Conservation (phyloP, 768 basidiomycete species). For the Termitomyces sp. region DNA sequence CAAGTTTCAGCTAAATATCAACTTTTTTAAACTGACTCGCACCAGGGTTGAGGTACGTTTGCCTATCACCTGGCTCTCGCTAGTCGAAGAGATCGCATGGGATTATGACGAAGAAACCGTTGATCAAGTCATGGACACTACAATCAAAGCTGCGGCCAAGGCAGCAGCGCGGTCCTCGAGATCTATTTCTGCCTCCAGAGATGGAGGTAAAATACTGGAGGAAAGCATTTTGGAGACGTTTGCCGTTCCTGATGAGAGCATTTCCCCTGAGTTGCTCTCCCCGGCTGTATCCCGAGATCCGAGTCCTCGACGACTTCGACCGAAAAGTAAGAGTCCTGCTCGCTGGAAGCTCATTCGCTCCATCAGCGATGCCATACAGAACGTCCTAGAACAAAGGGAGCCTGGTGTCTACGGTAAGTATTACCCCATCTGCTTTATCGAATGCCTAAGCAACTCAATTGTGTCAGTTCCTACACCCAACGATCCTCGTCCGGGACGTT, state of each 20-base stretch:
- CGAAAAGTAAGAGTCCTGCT: slow-evolving; percentile 77
- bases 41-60: slow-evolving; percentile 70
- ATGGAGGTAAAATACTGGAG: slow-evolving; percentile 50
- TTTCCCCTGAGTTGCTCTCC: slow-evolving; percentile 72
- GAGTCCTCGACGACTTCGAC: slow-evolving; percentile 70
- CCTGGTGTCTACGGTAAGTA: slow-evolving; percentile 68
- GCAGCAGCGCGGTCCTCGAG: slow-evolving; percentile 52
- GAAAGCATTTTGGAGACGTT: slow-evolving; percentile 58
- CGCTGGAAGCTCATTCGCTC: slow-evolving; percentile 80
- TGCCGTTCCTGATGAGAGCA: slow-evolving; percentile 61
- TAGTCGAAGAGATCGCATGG: slow-evolving; percentile 77
- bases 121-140: slow-evolving; percentile 59
- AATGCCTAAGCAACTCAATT: background rate
- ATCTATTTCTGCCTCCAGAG: slow-evolving; percentile 25
- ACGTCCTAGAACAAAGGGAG: slow-evolving; percentile 57
- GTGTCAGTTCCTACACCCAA: slow-evolving; percentile 59
- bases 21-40: background rate
- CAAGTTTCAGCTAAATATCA: background rate
- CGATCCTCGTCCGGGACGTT: slow-evolving; percentile 74
- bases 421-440: background rate
- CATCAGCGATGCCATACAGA: slow-evolving; percentile 75
- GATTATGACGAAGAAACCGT: slow-evolving; percentile 67
- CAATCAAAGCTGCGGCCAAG: slow-evolving; percentile 63
- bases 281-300: slow-evolving; percentile 82
- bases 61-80: slow-evolving; percentile 79